Evolutionary conservation across 1,284 basidiomycete genomes (phyloP).

Genomic region (Apiotrichum domesticum): DNA sequence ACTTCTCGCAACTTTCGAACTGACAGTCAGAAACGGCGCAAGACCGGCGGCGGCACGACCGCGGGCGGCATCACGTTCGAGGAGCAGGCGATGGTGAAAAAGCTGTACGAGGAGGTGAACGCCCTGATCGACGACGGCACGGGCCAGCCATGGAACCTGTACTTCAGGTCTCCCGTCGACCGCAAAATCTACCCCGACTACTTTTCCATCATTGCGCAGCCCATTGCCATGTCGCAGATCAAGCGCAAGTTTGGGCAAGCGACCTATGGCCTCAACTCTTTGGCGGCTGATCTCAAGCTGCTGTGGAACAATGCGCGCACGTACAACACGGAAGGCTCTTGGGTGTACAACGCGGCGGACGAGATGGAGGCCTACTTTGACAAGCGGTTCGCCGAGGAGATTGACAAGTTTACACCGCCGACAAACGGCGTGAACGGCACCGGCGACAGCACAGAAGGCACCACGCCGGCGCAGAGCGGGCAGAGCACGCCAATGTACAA

Average conservation of each 20-base stretch:
- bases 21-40: constrained; percentile 38
- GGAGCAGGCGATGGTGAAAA: constrained; percentile 29
- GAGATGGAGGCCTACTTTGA: constrained; percentile 84
- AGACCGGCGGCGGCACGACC: constrained; percentile 14
- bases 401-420: constrained; percentile 11
- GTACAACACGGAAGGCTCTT: constrained; percentile 65
- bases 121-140: constrained; percentile 48
- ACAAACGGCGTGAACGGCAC: constrained; percentile 4
- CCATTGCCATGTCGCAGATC: constrained; percentile 82
- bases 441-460: constrained; percentile 11
- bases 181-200: constrained; percentile 86
- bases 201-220: constrained; percentile 63
- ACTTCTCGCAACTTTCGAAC: neutral
- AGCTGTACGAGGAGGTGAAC: constrained; percentile 57
- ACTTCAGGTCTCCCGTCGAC: constrained; percentile 75
- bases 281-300: constrained; percentile 70
- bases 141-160: constrained; percentile 71
- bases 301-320: constrained; percentile 91
- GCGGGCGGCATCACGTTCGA: constrained; percentile 5
- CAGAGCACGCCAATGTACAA: constrained; percentile 44
- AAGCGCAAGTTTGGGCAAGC: constrained; percentile 70
- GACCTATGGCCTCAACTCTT: constrained; percentile 70
- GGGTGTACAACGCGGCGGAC: constrained; percentile 89
- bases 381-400: constrained; percentile 47
- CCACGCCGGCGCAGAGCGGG: constrained; percentile 30